Evolutionary conservation across 2,329 filamentous ascomycete species (phyloP).

Genomic region (Hypoxylon sp.): DNA sequence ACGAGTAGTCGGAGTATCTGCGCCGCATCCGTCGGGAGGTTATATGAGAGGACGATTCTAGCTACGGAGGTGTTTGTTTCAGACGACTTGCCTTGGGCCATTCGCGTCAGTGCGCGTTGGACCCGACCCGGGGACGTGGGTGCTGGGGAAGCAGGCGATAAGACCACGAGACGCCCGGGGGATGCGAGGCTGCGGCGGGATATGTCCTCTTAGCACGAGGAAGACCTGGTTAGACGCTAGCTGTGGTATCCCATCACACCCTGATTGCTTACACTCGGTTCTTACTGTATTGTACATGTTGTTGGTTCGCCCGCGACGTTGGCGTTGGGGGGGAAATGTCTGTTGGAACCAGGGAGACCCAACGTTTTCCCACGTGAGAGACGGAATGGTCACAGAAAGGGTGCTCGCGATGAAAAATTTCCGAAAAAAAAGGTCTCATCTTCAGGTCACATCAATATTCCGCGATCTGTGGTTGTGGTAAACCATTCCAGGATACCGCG

Average conservation of each 20-base stretch:
- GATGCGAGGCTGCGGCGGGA: conserved; percentile 35
- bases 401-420: conserved; percentile 5
- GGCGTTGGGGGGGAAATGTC: conserved; percentile 6
- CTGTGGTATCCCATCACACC: conserved; percentile 6
- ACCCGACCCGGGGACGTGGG: neutral
- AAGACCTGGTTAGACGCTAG: conserved; percentile 21
- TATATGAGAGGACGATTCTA: neutral
- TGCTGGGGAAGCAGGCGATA: conserved; percentile 1
- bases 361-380: conserved; percentile 24
- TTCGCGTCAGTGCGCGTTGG: neutral
- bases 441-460: neutral
- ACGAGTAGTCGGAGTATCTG: neutral
- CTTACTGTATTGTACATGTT: neutral
- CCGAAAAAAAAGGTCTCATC: conserved; percentile 16
- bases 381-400: conserved; percentile 4
- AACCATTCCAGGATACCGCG: neutral
- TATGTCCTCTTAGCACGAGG: neutral
- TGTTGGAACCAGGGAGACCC: conserved; percentile 20
- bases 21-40: neutral
- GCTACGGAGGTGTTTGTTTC: neutral
- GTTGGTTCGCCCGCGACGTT: neutral
- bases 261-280: neutral
- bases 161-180: conserved; percentile 24
- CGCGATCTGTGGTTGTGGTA: neutral
- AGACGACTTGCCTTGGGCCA: neutral